phyloP scores from a whole-genome alignment of 306 rosid genomes.

The Pyrus bretschneideri region DNA sequence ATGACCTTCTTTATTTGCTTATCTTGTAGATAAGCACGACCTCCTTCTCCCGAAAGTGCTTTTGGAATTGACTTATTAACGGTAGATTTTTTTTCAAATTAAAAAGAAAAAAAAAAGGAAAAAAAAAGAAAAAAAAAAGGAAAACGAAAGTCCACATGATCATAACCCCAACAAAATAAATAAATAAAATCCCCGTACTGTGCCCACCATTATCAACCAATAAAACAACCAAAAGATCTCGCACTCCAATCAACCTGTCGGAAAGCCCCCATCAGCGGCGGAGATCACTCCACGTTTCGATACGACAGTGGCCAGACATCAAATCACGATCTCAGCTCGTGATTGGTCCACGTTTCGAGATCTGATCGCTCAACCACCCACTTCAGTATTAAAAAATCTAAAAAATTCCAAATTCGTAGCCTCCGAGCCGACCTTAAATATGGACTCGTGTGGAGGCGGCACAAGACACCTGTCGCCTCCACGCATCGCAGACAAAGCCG shows the following conservation, averaged over 20 bases:
- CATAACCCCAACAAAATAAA: not conserved
- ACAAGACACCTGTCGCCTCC: constrained; percentile 69
- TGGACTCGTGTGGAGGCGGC: constrained; percentile 34
- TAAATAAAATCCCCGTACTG: not conserved
- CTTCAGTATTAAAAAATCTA: not conserved
- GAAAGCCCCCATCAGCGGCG: constrained; percentile 31
- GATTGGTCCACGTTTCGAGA: constrained; percentile 59
- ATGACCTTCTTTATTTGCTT: not conserved
- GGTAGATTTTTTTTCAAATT: not conserved
- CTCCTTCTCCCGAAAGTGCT: not conserved
- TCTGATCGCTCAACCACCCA: not conserved
- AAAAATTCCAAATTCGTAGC: constrained; percentile 14
- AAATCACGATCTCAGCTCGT: constrained; percentile 14
- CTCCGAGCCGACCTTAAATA: constrained; percentile 34
- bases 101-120: not conserved
- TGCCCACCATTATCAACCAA: constrained; percentile 11
- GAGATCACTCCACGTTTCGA: constrained; percentile 28
- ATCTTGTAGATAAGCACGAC: not conserved
- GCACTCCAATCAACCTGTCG: constrained; percentile 34
- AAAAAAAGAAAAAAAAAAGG: not conserved
- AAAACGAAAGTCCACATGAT: not conserved
- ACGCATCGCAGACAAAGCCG: constrained; percentile 21
- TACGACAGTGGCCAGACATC: constrained; percentile 20
- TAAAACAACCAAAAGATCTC: constrained; percentile 18
- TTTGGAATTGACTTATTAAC: not conserved